Base-by-base conservation (phyloP, 2,329 filamentous ascomycete species). In the Cladophialophora chaetospira region DNA sequence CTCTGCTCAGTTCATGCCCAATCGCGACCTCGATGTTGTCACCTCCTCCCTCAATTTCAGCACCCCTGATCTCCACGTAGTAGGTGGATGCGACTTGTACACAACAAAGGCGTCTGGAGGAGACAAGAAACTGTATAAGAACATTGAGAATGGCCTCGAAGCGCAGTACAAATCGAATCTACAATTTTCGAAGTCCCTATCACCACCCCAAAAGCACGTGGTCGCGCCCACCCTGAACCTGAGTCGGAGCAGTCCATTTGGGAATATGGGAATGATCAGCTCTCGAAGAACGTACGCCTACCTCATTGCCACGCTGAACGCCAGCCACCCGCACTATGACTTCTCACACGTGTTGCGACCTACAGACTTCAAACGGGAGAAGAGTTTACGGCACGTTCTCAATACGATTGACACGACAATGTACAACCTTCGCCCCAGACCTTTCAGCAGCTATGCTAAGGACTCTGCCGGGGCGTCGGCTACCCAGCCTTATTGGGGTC, bases 121-220 rank as follows among this genome's bases (percentile, higher is more conserved):
- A 62, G 94, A 99, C 72, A 97, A 97, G 82, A 97, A 97, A 71
- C 80, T 99, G 6, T 97, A 97, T 80, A 95, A 92, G 75, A 89
- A 88, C 70, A 97, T 99, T 70, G 92, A 97, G 71, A 86, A 89
- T 69, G 91, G 89, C 26, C 84, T 99, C 57, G 91, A 95, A 72
- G 88, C 89, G 33, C 91, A 96, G 73, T 91, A 97, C 80, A 89
- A 91, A 66, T 89, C 91, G 5, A 83, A 96, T 1, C 80, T 97
- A 47, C 88, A 91, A 62, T 83, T 96, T 25, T 92, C 93, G 26
- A 89, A 90, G 15, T 92, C 89, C 45, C 81, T 97, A 17, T 95
- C 93, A 19, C 90, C 92, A 25, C 90, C 91, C 1, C 86, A 91
- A 65, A 86, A 86, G 56, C 82, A 85, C 63, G 82, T 88, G 61